Conservation (phyloP, 164 flowering plant species). For the Magnolia officinalis region DNA sequence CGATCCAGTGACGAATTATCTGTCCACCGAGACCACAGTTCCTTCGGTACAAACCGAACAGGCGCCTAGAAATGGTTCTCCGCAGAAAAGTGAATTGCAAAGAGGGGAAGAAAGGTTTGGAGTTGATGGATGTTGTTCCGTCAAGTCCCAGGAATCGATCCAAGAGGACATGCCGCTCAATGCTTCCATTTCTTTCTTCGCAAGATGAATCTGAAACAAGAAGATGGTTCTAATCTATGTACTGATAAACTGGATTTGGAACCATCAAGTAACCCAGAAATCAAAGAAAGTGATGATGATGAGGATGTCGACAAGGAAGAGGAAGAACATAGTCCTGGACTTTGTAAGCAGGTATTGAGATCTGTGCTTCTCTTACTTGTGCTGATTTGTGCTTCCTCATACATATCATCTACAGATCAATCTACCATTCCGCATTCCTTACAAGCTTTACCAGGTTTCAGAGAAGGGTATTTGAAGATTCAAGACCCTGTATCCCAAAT, state of each 20-base stretch:
- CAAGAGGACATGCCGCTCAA: background rate
- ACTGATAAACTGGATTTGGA: constrained; percentile 1
- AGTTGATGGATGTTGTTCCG: constrained; percentile 4
- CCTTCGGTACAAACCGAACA: constrained; percentile 47
- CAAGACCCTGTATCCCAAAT: constrained; percentile 12
- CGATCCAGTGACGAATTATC: constrained; percentile 51
- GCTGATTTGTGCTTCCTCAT: constrained; percentile 30
- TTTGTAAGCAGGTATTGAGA: constrained; percentile 30
- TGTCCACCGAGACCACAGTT: constrained; percentile 59
- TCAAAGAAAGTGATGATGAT: constrained; percentile 27
- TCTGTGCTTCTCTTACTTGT: constrained; percentile 30
- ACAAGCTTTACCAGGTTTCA: constrained; percentile 12
- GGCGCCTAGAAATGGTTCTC: constrained; percentile 26
- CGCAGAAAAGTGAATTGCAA: constrained; percentile 12
- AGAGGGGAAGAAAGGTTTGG: constrained; percentile 3
- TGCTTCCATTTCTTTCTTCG: background rate
- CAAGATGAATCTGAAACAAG: background rate
- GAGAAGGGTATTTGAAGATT: constrained; percentile 18
- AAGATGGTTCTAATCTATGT: background rate
- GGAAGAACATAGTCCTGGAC: constrained; percentile 28
- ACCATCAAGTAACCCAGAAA: constrained; percentile 1
- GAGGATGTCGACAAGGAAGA: constrained; percentile 27
- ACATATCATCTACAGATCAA: constrained; percentile 37
- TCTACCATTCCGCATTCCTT: constrained; percentile 20
- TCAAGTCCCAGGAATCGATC: background rate